Conservation (phyloP, 1,284 basidiomycete species). For the Stereum hirsutum region DNA sequence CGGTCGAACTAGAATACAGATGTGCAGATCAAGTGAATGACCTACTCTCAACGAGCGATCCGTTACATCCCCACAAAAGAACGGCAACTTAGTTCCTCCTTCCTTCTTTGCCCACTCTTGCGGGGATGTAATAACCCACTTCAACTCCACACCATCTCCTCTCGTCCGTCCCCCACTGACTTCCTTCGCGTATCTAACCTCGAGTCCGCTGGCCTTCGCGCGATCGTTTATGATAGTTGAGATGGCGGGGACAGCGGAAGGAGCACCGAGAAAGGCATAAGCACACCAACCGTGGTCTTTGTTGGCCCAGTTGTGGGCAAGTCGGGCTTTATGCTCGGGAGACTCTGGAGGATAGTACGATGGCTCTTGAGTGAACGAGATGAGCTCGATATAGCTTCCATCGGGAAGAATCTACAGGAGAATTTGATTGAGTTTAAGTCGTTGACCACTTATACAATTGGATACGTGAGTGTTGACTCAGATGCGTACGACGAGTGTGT, state of each 20-base stretch:
- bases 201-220: slow-evolving; percentile 24
- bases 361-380: slow-evolving; percentile 48
- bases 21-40: slow-evolving; percentile 2
- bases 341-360: slow-evolving; percentile 40
- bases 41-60: slow-evolving; percentile 46
- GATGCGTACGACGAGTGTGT: slow-evolving; percentile 49
- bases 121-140: slow-evolving; percentile 48
- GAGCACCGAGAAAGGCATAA: slow-evolving; percentile 45
- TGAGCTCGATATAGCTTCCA: slow-evolving; percentile 58
- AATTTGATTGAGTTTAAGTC: neutral
- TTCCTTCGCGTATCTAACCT: slow-evolving; percentile 32
- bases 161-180: slow-evolving; percentile 40
- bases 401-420: slow-evolving; percentile 41
- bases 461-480: too few relatives aligned
- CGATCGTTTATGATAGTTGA: slow-evolving; percentile 45
- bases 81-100: slow-evolving; percentile 37
- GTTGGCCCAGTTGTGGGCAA: slow-evolving; percentile 40
- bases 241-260: slow-evolving; percentile 27
- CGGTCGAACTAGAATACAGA: neutral
- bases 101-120: slow-evolving; percentile 8
- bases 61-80: slow-evolving; percentile 66
- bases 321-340: slow-evolving; percentile 31
- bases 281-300: slow-evolving; percentile 57
- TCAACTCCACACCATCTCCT: slow-evolving; percentile 39
- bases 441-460: neutral